Evolutionary conservation across 148 eudicot species (phyloP).

Genomic region (Rhododendron ferrugineum): DNA sequence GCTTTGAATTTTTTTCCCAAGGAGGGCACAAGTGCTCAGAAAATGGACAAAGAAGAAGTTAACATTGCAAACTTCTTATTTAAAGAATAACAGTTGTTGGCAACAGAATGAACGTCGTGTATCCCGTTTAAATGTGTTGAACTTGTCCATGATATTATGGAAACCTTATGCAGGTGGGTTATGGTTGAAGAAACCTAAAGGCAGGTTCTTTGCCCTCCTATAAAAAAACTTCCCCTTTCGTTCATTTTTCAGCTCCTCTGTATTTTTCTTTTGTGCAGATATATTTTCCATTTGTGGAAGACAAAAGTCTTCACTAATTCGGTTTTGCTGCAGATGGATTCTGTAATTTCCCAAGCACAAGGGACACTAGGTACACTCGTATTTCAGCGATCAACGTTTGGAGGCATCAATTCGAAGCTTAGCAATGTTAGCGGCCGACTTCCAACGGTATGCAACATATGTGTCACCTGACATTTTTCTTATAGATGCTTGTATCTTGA

Average conservation of each 20-base stretch:
- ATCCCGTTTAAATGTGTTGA: background rate
- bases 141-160: background rate
- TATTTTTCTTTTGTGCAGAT: background rate
- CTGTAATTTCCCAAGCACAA: slow-evolving; percentile 58
- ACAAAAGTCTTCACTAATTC: background rate
- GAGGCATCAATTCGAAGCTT: slow-evolving; percentile 53
- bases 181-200: background rate
- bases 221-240: background rate
- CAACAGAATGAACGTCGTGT: background rate
- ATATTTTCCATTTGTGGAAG: background rate
- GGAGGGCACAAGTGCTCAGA: background rate
- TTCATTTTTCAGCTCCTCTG: background rate
- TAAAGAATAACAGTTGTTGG: background rate
- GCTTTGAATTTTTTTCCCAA: background rate
- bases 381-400: slow-evolving; percentile 51
- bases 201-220: background rate
- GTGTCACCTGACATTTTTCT: background rate
- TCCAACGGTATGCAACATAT: slow-evolving; percentile 32
- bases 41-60: background rate
- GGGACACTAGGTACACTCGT: slow-evolving; percentile 42
- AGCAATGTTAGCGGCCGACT: slow-evolving; percentile 54
- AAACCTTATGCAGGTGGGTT: background rate
- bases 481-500: background rate
- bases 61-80: background rate
- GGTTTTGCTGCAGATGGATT: slow-evolving; percentile 36